Conservation (phyloP, 192 early-diverging fungal species). For the Entomortierella beljakovae region DNA sequence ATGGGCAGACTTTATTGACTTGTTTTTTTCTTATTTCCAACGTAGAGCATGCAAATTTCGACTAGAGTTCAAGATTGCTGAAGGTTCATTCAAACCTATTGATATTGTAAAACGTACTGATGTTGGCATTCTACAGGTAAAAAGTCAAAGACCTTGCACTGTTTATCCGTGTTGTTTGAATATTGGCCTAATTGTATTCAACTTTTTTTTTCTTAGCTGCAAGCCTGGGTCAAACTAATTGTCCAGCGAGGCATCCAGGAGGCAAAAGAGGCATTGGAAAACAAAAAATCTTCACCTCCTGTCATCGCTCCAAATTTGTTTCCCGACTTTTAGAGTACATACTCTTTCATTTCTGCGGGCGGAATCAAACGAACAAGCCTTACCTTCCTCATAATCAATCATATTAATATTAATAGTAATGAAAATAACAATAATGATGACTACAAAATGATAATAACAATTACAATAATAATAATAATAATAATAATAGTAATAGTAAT, state of each 20-base stretch:
- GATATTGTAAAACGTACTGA: conserved; percentile 63
- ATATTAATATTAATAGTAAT: no score
- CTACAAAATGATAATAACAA: no score
- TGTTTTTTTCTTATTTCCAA: background rate
- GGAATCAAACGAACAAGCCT: no score
- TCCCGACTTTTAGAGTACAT: conserved; percentile 12
- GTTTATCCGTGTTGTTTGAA: background rate
- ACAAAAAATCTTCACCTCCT: conserved; percentile 7
- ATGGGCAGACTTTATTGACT: background rate
- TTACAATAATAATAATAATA: no score
- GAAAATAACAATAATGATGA: no score
- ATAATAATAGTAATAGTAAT: no score
- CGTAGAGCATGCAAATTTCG: conserved; percentile 69
- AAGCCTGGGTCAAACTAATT: conserved; percentile 33
- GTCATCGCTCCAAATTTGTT: background rate
- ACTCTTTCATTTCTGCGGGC: background rate
- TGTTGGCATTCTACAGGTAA: conserved; percentile 55
- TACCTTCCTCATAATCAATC: no score
- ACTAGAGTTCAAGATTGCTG: conserved; percentile 59
- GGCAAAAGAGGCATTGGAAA: conserved; percentile 25
- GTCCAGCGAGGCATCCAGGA: conserved; percentile 46
- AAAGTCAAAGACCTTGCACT: background rate
- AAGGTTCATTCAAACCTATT: conserved; percentile 56
- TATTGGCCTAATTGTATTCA: no score
- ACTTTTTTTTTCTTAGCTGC: conserved; percentile 17